Percentiles rank a stretch among this genome's conserved stretches.
Conservation (phyloP, 2,329 filamentous ascomycete genomes). For the Fonsecaea pedrosoi region DNA sequence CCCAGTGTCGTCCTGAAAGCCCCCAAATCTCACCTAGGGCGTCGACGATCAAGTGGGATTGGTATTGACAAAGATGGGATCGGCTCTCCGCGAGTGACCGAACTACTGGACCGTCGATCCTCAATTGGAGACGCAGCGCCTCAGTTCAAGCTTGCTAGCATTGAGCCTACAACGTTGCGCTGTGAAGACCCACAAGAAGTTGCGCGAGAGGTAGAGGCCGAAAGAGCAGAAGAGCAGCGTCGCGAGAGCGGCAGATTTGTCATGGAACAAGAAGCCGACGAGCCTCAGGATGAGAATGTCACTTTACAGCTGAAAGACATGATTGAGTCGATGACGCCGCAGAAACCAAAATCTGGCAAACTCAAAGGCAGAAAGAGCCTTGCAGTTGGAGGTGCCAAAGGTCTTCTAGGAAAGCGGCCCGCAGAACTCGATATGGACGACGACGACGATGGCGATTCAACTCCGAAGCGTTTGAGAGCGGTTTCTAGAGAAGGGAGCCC, state of each 20-base stretch:
- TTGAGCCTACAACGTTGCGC: constrained; percentile 56
- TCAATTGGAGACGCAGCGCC: constrained; percentile 73
- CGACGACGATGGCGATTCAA: constrained; percentile 65
- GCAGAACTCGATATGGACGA: constrained; percentile 70
- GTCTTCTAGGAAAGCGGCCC: constrained; percentile 76
- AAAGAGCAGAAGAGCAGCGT: constrained; percentile 66
- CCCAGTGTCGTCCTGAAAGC: constrained; percentile 71
- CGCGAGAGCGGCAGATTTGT: constrained; percentile 66
- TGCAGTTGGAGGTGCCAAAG: constrained; percentile 74
- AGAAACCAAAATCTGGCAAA: constrained; percentile 60
- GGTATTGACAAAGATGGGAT: constrained; percentile 74
- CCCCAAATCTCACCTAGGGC: constrained; percentile 46
- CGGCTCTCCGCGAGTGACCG: constrained; percentile 76
- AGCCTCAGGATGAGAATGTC: constrained; percentile 64
- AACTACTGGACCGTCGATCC: constrained; percentile 71
- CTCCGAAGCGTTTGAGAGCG: constrained; percentile 71
- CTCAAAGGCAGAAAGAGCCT: constrained; percentile 76
- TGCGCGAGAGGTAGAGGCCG: constrained; percentile 68
- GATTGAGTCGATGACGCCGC: constrained; percentile 78
- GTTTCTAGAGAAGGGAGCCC: constrained; percentile 69
- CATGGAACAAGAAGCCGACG: constrained; percentile 60
- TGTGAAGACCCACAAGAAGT: constrained; percentile 71
- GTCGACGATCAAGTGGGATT: constrained; percentile 68
- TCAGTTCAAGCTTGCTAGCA: constrained; percentile 65
- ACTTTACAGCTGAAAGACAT: constrained; percentile 75